phyloP scores from a whole-genome alignment of 1,284 basidiomycete species.

The Rhodotorula sp. region DNA sequence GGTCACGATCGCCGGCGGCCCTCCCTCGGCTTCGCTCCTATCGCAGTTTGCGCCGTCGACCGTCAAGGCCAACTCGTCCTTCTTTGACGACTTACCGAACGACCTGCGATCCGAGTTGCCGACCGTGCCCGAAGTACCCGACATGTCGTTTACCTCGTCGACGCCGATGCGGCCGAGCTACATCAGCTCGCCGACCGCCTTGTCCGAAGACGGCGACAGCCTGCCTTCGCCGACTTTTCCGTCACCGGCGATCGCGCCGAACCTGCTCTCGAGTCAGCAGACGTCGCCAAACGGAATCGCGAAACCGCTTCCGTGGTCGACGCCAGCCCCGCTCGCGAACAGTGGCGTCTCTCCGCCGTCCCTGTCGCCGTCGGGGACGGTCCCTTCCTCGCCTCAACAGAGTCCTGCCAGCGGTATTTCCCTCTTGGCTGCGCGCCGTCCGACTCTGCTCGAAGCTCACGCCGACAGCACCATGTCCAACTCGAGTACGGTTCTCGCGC shows the following conservation, averaged over 20 bases:
- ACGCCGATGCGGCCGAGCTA: slow-evolving; percentile 4
- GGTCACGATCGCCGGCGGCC: slow-evolving; percentile 20
- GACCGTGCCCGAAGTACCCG: slow-evolving; percentile 25
- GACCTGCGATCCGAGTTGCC: slow-evolving; percentile 24
- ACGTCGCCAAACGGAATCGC: slow-evolving; percentile 7
- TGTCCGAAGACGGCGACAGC: slow-evolving; percentile 33
- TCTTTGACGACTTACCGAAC: slow-evolving; percentile 21
- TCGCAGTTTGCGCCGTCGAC: slow-evolving; percentile 30
- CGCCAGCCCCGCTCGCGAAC: not conserved
- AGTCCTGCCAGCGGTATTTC: not conserved
- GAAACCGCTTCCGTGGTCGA: slow-evolving; percentile 12
- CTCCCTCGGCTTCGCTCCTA: slow-evolving; percentile 12
- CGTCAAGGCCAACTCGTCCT: slow-evolving; percentile 12
- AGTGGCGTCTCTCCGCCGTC: not conserved
- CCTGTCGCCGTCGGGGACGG: not conserved
- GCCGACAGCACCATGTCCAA: not conserved
- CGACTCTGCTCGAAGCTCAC: slow-evolving; percentile 2
- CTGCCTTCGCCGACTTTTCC: slow-evolving; percentile 38
- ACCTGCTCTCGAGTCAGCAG: not conserved
- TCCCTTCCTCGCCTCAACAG: not conserved
- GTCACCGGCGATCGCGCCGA: slow-evolving; percentile 20
- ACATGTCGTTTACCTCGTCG: slow-evolving; percentile 6
- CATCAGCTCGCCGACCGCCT: slow-evolving; percentile 22
- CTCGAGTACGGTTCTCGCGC: slow-evolving; percentile 2
- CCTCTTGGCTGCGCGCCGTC: slow-evolving; percentile 6